phyloP scores from a whole-genome alignment of 2,329 filamentous ascomycete genomes.

The Fusarium metavorans region DNA sequence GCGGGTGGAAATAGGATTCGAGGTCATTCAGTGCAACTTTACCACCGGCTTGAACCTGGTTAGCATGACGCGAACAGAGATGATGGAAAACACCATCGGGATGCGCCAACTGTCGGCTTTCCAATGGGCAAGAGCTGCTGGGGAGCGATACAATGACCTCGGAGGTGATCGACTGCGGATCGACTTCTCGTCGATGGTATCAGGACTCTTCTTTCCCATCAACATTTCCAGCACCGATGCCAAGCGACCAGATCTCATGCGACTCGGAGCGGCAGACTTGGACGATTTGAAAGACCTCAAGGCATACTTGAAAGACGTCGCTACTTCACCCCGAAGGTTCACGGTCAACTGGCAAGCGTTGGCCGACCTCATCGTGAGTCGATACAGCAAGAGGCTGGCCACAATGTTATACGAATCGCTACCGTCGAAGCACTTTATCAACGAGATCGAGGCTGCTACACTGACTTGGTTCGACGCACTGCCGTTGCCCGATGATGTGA shows the following conservation, averaged over 20 bases:
- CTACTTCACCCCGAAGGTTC: slow-evolving; percentile 48
- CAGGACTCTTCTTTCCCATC: slow-evolving; percentile 62
- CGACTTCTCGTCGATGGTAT: slow-evolving; percentile 65
- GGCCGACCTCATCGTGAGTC: slow-evolving; percentile 72
- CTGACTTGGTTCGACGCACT: slow-evolving; percentile 58
- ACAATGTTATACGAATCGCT: slow-evolving; percentile 50
- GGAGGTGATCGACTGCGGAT: slow-evolving; percentile 55
- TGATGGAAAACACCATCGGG: slow-evolving; percentile 30
- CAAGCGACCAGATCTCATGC: slow-evolving; percentile 48
- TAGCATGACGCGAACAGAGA: slow-evolving; percentile 45
- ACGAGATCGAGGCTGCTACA: slow-evolving; percentile 54
- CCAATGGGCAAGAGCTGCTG: slow-evolving; percentile 56
- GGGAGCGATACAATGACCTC: slow-evolving; percentile 60
- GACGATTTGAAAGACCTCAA: slow-evolving; percentile 53
- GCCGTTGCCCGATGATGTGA: slow-evolving; percentile 38
- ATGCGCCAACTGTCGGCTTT: slow-evolving; percentile 47
- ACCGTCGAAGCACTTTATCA: slow-evolving; percentile 47
- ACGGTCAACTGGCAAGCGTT: slow-evolving; percentile 73
- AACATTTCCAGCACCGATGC: slow-evolving; percentile 60
- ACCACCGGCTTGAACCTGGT: slow-evolving; percentile 54
- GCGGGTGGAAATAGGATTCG: slow-evolving; percentile 77
- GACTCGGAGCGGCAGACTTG: slow-evolving; percentile 45
- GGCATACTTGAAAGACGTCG: slow-evolving; percentile 58
- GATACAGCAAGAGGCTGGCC: slow-evolving; percentile 69
- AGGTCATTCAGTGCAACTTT: slow-evolving; percentile 77